Evolutionary conservation across 306 rosid species (phyloP), one percentile per base, ranked within the genome.

Genomic region (Casuarina equisetifolia): DNA sequence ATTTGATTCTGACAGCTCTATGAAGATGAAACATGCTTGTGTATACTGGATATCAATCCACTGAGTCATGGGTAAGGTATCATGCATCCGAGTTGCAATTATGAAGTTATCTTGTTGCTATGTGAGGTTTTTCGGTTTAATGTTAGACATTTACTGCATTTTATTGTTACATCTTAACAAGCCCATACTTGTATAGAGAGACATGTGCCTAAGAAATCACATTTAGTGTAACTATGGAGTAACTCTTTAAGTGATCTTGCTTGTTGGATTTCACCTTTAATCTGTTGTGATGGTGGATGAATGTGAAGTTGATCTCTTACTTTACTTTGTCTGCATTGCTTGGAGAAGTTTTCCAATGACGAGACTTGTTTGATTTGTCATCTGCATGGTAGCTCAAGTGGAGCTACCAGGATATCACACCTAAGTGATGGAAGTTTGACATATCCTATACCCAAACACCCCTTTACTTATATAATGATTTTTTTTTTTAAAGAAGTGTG

Each of bases 1-100:
- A 19, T 75, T 70, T 77, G 61, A 83, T 77, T 70, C 74, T 87
- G 70, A 7, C 97, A 92, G 98, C 87, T 94, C 36, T 89, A 90
- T 76, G 98, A 92, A 86, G 97, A 94, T 90, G 95, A 92, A 75
- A 46, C 25, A 67, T 92, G 97, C 91, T 81, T 90, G 48, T 90
- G 97, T 77, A 94, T 94, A 84, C 82, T 94, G 96, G 98, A 94
- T 74, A 83, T 82, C 44, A 89, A 74, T 83, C 98, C 98, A 5
- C 77, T 94, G 88, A 90, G 93, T 90, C 86, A 83, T 90, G 98
- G 98, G 97, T 94, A 94, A 92, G 96, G 94, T 92, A 88, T 86
- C 88, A 84, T 89, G 80, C 74, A 76, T 86, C 63, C 79, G 76
- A 76, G 51, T 10, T 48, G 51, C 51, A 48, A 48, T 48, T 48